Base-by-base conservation (phyloP, 352 stramenopile genomes). In the Globisporangium acanthophoron region DNA sequence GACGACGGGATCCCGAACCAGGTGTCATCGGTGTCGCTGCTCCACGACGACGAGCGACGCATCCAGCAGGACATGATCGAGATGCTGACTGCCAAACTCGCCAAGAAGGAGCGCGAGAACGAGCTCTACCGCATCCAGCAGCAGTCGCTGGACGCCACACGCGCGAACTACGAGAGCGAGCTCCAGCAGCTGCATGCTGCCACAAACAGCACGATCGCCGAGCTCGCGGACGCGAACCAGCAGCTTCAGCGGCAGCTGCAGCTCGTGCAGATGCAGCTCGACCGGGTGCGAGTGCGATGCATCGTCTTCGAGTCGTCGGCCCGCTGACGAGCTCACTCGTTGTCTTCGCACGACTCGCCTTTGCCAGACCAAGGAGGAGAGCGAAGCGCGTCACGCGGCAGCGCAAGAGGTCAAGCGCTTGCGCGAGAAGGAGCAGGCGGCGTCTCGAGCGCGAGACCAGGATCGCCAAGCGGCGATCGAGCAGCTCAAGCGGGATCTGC, bases 31-130 rank as follows among this genome's bases (percentile, higher is more conserved):
- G 55, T 73, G 47, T 54, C 50, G 21, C 51, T 75, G 27, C 56
- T 78, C 16, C 76, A 82, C 37, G 66, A 76, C 35, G 77, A 79
- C 54, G 80, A 90, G 55, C 56, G 59, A 9, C 70, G 78, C 50
- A 69, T 88, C 35, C 75, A 86, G 52, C 65, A 85, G 5, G 71
- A 85, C 56, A 71, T 88, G 9, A 67, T 85, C 15, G 76, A 90
- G 54, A 80, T 90, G 65, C 73, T 90, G 20, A 80, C 73, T 0
- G 54, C 62, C 37, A 85, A 85, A 20, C 62, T 90, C 27, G 74
- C 76, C 0, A 84, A 85, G 58, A 81, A 81, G 29, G 80, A 88
- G 54, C 80, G 83, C 48, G 78, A 88, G 53, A 67, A 65, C 20
- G 80, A 90, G 43, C 62, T 72, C 29, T 54, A 79, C 24, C 71